These are phyloP conservation scores for Colletotrichum sp. DNA, from an alignment of 2,329 filamentous ascomycete species.

Conservation along the genomic window DNA sequence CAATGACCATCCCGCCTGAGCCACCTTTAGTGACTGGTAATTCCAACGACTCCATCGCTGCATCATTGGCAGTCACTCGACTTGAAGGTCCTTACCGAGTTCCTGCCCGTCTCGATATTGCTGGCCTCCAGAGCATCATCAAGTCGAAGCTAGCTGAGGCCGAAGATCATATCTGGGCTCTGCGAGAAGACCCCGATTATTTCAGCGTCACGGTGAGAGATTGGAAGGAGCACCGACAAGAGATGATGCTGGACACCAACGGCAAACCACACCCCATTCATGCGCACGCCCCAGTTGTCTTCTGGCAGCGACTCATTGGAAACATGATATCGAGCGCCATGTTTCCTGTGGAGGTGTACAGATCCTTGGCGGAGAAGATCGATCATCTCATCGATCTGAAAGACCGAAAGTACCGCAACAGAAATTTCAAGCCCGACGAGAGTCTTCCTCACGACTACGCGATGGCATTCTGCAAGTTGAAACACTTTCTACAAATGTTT, in stretches of 20 bases:
- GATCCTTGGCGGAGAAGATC: neutral
- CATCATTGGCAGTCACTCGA: constrained; percentile 43
- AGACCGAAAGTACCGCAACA: neutral
- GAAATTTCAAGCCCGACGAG: constrained; percentile 20
- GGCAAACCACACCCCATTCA: constrained; percentile 34
- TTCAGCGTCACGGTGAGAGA: constrained; percentile 51
- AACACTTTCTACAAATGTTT: neutral
- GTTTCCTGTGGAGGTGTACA: neutral
- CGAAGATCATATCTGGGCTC: constrained; percentile 58
- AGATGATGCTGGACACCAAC: constrained; percentile 44
- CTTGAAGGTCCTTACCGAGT: constrained; percentile 58
- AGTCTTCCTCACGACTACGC: constrained; percentile 29
- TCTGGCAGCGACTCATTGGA: constrained; percentile 46
- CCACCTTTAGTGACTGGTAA: constrained; percentile 34
- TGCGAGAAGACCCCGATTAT: constrained; percentile 65
- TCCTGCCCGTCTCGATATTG: constrained; percentile 51
- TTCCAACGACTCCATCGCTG: constrained; percentile 33
- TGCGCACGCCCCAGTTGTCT: neutral
- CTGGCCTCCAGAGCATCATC: constrained; percentile 47
- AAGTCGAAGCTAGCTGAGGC: constrained; percentile 42
- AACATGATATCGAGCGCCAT: constrained; percentile 33
- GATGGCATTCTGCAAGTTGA: neutral
- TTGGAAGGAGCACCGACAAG: constrained; percentile 48
- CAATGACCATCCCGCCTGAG: constrained; percentile 40
- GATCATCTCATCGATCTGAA: neutral